Evolutionary conservation across 2,329 filamentous ascomycete genomes (phyloP), one percentile per base, ranked within the genome.

Genomic region (Diaporthe sp.): DNA sequence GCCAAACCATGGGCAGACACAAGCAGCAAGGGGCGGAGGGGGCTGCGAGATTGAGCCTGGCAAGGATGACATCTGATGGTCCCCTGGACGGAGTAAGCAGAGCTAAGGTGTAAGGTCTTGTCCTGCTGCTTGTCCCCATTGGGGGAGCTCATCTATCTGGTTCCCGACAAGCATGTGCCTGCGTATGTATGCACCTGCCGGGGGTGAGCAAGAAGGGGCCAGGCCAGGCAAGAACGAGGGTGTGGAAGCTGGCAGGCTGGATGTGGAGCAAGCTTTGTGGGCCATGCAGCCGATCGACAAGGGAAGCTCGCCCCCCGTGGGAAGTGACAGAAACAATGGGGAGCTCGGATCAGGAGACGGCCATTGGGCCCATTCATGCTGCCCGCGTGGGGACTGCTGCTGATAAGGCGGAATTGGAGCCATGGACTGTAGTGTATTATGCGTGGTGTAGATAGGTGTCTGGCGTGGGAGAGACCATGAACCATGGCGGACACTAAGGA

Each of bases 311-410:
- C 13, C 22, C 42, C 30, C 30, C 32, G 15, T 42, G 42, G 42
- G 42, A 66, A 27, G 63, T 66, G 63, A 66, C 63, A 66, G 63
- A 66, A 66, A 66, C 44, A 66, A 51, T 39, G 63, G 63, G 44
- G 61, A 66, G 61, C 61, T 66, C 42, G 44, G 61, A 66, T 35
- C 44, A 66, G 30, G 42, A 37, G 44, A 7, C 44, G 44, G n/a
- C 32, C 63, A 51, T 53, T 37, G 44, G 44, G 15, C 32, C 22
- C 22, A 35, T 19, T n/a, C 44, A 66, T 50, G 61, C 44, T 66
- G 61, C 61, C n/a, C 25, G 61, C 22, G 61, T 66, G 61, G 61
- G 30, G 44, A 51, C 30, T n/a, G 61, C 44, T 66, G 63, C 63
- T 66, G 63, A 66, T 66, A 66, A 66, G 63, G 63, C 63, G 27